Evolutionary conservation across 176 grass and related monocot genomes (phyloP).

Genomic region (Zoysia pacifica): DNA sequence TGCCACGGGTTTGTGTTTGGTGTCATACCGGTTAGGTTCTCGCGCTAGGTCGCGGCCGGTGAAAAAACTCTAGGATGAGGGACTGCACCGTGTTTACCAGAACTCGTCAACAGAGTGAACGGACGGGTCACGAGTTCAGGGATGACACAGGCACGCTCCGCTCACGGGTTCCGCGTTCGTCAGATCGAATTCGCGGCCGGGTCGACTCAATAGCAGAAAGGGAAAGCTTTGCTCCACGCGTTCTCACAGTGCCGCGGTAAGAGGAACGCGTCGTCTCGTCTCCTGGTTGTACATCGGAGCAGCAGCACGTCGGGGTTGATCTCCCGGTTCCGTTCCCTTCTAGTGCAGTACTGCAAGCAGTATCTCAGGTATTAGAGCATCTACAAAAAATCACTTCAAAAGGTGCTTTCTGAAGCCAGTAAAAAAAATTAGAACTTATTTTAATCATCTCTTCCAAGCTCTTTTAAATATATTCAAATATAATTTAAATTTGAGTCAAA

Average conservation of each 20-base stretch:
- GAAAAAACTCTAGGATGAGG: not conserved
- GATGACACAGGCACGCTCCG: not conserved
- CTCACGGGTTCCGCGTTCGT: not conserved
- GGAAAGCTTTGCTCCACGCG: not conserved
- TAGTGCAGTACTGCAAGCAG: not conserved
- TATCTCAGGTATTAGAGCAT: not conserved
- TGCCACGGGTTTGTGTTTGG: slow-evolving; percentile 6
- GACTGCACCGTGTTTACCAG: not conserved
- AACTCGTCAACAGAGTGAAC: slow-evolving; percentile 24
- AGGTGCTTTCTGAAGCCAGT: too few relatives aligned
- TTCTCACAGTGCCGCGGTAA: slow-evolving; percentile 16
- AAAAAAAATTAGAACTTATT: too few relatives aligned
- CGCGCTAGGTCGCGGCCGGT: not conserved
- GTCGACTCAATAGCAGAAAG: not conserved
- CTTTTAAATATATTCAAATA: too few relatives aligned
- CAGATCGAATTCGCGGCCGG: not conserved
- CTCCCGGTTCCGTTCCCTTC: not conserved
- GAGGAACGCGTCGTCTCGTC: not conserved
- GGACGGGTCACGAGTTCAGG: too few relatives aligned
- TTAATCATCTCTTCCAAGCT: too few relatives aligned
- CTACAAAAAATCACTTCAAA: not conserved
- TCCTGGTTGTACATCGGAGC: not conserved
- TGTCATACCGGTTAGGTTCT: slow-evolving; percentile 16
- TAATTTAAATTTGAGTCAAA: too few relatives aligned
- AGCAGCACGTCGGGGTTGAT: not conserved